These are phyloP conservation scores for Microbotryomycetes sp. DNA, from an alignment of 1,284 basidiomycete genomes.

Conservation along the genomic window DNA sequence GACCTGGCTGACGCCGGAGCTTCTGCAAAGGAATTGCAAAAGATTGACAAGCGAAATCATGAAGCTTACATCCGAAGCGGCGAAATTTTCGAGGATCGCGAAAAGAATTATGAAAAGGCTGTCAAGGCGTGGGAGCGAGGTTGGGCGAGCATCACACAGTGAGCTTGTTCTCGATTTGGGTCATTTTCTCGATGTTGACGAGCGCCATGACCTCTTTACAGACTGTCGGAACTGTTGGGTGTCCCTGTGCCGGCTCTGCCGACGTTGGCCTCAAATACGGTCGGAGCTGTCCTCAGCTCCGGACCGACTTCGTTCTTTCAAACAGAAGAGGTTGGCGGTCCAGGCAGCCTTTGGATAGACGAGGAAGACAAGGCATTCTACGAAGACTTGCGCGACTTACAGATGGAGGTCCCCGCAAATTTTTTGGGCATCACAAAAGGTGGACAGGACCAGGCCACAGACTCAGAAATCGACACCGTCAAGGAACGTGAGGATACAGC, in stretches of 20 bases:
- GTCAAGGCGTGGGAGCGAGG: slow-evolving; percentile 89
- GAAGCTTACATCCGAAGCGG: slow-evolving; percentile 98
- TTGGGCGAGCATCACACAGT: slow-evolving; percentile 59
- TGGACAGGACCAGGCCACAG: neutral
- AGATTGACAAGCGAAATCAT: slow-evolving; percentile 91
- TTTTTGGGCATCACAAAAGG: slow-evolving; percentile 54
- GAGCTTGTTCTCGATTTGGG: slow-evolving; percentile 4
- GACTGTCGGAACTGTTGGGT: slow-evolving; percentile 80
- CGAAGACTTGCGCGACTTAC: slow-evolving; percentile 85
- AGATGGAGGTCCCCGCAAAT: slow-evolving; percentile 79
- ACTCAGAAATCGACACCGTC: slow-evolving; percentile 10
- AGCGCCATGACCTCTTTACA: slow-evolving; percentile 36
- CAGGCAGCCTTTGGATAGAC: slow-evolving; percentile 92
- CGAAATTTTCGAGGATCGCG: slow-evolving; percentile 97
- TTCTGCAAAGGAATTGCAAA: slow-evolving; percentile 68
- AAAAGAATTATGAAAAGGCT: slow-evolving; percentile 98
- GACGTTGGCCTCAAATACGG: slow-evolving; percentile 53
- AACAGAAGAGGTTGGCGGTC: slow-evolving; percentile 34
- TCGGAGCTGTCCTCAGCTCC: slow-evolving; percentile 24
- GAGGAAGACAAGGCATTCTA: slow-evolving; percentile 94
- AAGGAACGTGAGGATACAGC: slow-evolving; percentile 21
- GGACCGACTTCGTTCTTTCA: slow-evolving; percentile 12
- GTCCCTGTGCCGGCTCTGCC: slow-evolving; percentile 73
- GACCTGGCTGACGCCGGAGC: slow-evolving; percentile 1
- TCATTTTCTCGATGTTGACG: too few species aligned